Percentiles rank a stretch among this genome's conserved stretches.
phyloP scores from a whole-genome alignment of 495 filamentous ascomycete species.

The Cairneyella variabilis region DNA sequence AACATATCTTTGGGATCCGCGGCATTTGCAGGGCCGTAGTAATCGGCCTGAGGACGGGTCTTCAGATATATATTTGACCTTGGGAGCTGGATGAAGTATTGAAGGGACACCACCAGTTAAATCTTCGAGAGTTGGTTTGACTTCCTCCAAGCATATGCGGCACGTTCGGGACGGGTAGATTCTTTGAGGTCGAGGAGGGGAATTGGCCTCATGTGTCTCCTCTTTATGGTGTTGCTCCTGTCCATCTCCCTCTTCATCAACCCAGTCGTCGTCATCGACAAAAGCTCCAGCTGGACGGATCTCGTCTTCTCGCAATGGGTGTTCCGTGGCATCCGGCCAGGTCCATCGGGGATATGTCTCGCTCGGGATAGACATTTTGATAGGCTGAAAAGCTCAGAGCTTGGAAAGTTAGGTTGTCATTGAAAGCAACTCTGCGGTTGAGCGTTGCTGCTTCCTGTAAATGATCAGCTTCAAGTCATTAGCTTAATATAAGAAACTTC shows the following conservation, averaged over 20 bases:
- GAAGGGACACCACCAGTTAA: constrained; percentile 55
- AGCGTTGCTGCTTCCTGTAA: constrained; percentile 6
- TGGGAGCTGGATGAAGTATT: constrained; percentile 57
- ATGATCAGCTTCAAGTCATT: constrained; percentile 13
- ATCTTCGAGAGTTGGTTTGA: constrained; percentile 71
- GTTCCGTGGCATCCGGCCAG: constrained; percentile 12
- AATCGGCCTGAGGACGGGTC: constrained; percentile 75
- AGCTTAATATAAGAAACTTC: not conserved
- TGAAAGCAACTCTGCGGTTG: constrained; percentile 11
- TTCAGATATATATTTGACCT: constrained; percentile 70
- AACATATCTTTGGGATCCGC: constrained; percentile 87
- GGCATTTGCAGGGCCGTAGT: constrained; percentile 90
- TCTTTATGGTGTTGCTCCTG: not conserved
- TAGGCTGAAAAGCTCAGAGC: not conserved
- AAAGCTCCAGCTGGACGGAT: constrained; percentile 1
- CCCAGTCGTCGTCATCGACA: not conserved
- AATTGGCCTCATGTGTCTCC: constrained; percentile 19
- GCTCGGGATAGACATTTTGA: constrained; percentile 3
- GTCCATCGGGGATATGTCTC: constrained; percentile 9
- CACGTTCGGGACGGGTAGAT: constrained; percentile 71
- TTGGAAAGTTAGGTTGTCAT: constrained; percentile 9
- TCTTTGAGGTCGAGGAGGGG: constrained; percentile 33
- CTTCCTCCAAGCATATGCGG: constrained; percentile 88
- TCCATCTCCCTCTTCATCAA: constrained; percentile 6
- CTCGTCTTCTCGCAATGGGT: not conserved